phyloP scores from a whole-genome alignment of 768 basidiomycete genomes.

The Pluteus cervinus region DNA sequence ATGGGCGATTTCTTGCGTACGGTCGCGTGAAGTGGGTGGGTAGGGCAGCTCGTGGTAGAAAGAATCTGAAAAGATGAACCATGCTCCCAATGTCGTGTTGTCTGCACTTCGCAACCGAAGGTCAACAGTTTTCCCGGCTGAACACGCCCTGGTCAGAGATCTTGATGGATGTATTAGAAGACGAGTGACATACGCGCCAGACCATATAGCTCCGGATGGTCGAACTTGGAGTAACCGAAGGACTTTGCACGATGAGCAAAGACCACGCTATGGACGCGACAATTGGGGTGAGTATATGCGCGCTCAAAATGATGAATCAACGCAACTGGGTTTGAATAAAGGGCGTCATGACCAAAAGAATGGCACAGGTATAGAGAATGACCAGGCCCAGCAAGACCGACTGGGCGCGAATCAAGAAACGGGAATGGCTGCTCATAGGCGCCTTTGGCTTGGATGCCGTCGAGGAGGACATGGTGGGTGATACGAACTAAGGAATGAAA shows the following conservation, averaged over 20 bases:
- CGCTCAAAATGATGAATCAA: conserved; percentile 11
- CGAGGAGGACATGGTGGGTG: no score
- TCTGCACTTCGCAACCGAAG: conserved; percentile 54
- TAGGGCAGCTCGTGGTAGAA: conserved; percentile 33
- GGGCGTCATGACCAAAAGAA: conserved; percentile 30
- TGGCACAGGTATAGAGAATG: conserved; percentile 16
- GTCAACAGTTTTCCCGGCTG: conserved; percentile 60
- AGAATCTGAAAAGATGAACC: conserved; percentile 54
- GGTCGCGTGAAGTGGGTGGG: conserved; percentile 23
- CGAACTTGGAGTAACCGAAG: conserved; percentile 28
- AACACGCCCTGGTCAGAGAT: neutral
- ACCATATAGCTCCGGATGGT: conserved; percentile 34
- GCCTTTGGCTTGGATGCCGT: no score
- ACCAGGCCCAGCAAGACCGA: neutral
- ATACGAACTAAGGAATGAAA: no score
- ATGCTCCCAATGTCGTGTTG: conserved; percentile 58
- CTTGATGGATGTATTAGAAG: neutral
- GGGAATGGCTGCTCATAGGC: no score
- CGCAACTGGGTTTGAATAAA: conserved; percentile 34
- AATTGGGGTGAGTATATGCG: conserved; percentile 4
- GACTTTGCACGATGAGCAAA: conserved; percentile 33
- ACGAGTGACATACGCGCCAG: conserved; percentile 29
- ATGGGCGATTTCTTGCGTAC: conserved; percentile 17
- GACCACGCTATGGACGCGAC: conserved; percentile 20
- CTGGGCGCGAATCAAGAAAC: no score